Evolutionary conservation across 441 rosid genomes (phyloP).

Genomic region (Erodium texanum): DNA sequence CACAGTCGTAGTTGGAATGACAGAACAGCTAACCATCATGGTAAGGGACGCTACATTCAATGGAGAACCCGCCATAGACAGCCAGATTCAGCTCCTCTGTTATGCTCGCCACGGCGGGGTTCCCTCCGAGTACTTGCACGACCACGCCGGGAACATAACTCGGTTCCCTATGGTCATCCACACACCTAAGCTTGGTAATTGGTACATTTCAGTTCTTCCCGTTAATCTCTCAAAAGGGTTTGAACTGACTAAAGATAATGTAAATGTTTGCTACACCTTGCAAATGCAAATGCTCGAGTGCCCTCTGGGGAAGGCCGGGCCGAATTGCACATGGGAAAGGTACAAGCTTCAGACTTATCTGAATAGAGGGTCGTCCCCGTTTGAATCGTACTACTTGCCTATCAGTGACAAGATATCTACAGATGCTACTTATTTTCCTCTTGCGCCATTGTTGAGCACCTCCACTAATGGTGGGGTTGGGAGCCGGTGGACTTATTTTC

Average conservation of each 20-base stretch:
- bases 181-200: conserved; percentile 67
- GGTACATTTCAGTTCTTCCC: conserved; percentile 56
- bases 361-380: conserved; percentile 53
- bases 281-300: conserved; percentile 51
- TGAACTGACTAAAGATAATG: conserved; percentile 28
- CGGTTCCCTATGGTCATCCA: conserved; percentile 47
- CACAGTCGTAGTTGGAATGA: conserved; percentile 48
- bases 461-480: conserved; percentile 35
- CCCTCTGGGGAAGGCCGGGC: conserved; percentile 70
- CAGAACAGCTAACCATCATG: conserved; percentile 45
- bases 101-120: conserved; percentile 71
- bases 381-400: conserved; percentile 77
- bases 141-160: conserved; percentile 54
- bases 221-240: conserved; percentile 35
- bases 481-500: conserved; percentile 68
- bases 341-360: conserved; percentile 74
- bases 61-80: conserved; percentile 23
- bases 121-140: conserved; percentile 54
- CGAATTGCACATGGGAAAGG: conserved; percentile 52
- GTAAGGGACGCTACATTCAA: conserved; percentile 34
- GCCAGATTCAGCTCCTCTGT: conserved; percentile 41
- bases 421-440: conserved; percentile 49
- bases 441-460: conserved; percentile 67
- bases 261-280: conserved; percentile 60
- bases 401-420: conserved; percentile 38